A percentile compares a stretch with the other conserved stretches of the same genome.
Conservation (phyloP, 495 filamentous ascomycete species). For the Cairneyella variabilis region DNA sequence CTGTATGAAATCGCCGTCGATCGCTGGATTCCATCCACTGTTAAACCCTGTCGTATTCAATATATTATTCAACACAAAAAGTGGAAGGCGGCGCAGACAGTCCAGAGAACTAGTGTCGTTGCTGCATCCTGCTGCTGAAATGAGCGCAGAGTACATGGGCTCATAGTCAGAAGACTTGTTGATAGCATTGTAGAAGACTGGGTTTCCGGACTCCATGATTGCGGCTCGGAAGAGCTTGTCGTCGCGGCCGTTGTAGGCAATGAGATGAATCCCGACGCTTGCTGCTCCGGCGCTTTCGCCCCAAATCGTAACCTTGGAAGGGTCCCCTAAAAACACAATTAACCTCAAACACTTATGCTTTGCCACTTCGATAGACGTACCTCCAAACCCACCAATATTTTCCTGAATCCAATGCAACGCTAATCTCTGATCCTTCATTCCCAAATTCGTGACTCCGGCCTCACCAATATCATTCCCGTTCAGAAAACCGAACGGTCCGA, state of each 20-base stretch:
- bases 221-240: slow-evolving; percentile 23
- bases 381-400: slow-evolving; percentile 66
- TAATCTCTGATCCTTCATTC: slow-evolving; percentile 62
- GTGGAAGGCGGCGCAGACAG: slow-evolving; percentile 47
- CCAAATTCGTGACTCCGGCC: slow-evolving; percentile 57
- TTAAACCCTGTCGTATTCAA: slow-evolving; percentile 41
- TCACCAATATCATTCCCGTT: slow-evolving; percentile 39
- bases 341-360: too few species aligned
- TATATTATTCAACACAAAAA: slow-evolving; percentile 30
- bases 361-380: too few species aligned
- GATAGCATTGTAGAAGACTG: slow-evolving; percentile 9
- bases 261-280: slow-evolving; percentile 46
- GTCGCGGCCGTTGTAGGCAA: slow-evolving; percentile 43
- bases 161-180: background rate
- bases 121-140: slow-evolving; percentile 7
- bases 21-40: slow-evolving; percentile 50
- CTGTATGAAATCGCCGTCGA: slow-evolving; percentile 56
- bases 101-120: slow-evolving; percentile 6
- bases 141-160: background rate
- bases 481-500: slow-evolving; percentile 63
- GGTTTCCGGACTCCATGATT: slow-evolving; percentile 21
- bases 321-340: slow-evolving; percentile 62
- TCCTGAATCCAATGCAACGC: slow-evolving; percentile 72
- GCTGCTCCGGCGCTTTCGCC: slow-evolving; percentile 70
- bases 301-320: slow-evolving; percentile 59